phyloP scores from a whole-genome alignment of 768 basidiomycete species.

The Epithele typhae region DNA sequence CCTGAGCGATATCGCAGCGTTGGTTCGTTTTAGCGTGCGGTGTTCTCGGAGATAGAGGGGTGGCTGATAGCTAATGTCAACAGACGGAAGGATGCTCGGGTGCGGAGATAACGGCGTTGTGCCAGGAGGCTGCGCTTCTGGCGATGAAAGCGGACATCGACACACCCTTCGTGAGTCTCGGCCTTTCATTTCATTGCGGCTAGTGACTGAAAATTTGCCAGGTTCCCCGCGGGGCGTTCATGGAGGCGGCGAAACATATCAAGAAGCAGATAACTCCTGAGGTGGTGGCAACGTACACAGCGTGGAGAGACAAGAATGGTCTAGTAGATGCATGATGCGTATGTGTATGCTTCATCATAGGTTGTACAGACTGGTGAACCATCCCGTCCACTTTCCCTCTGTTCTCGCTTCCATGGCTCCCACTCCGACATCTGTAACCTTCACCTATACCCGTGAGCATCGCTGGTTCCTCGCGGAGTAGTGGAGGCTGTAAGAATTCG shows the following conservation, averaged over 20 bases:
- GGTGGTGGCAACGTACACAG: slow-evolving; percentile 65
- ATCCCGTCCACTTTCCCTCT: no score
- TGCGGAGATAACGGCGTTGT: slow-evolving; percentile 87
- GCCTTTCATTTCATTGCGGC: no score
- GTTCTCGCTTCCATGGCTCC: no score
- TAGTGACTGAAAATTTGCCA: slow-evolving; percentile 24
- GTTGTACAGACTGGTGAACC: not conserved
- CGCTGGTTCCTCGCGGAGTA: no score
- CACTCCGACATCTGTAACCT: no score
- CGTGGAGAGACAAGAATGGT: slow-evolving; percentile 50
- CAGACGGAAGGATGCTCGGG: slow-evolving; percentile 96
- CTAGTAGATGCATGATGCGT: slow-evolving; percentile 10
- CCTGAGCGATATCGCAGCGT: slow-evolving; percentile 56
- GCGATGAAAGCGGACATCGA: slow-evolving; percentile 89
- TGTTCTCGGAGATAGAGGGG: no score
- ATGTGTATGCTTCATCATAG: not conserved
- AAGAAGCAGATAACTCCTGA: slow-evolving; percentile 82
- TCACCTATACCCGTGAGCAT: no score
- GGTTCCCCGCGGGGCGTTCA: slow-evolving; percentile 74
- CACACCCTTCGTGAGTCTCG: slow-evolving; percentile 59
- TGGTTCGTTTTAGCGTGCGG: slow-evolving; percentile 64
- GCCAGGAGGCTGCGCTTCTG: slow-evolving; percentile 91
- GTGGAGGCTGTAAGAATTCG: no score
- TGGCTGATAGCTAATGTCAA: no score
- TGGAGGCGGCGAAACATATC: slow-evolving; percentile 65